These are phyloP conservation scores for Chytriomyces sp. DNA, from an alignment of 192 early-diverging fungal genomes.

Conservation along the genomic window DNA sequence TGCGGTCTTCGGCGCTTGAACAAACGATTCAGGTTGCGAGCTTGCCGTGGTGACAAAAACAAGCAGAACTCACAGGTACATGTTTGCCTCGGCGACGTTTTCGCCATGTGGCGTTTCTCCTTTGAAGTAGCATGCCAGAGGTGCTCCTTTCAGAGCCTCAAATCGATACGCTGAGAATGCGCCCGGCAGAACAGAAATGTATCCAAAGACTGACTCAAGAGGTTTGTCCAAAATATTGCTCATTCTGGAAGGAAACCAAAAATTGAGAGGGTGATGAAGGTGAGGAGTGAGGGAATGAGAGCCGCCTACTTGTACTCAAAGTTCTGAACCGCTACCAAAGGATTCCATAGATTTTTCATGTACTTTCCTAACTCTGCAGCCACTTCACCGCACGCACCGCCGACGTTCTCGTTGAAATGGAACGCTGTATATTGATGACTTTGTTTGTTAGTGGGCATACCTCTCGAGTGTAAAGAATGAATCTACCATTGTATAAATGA, in stretches of 20 bases:
- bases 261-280: not conserved
- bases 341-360: conserved; percentile 68
- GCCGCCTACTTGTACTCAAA: conserved; percentile 73
- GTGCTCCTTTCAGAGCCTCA: conserved; percentile 69
- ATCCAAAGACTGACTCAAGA: conserved; percentile 88
- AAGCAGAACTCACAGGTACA: conserved; percentile 34
- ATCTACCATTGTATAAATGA: conserved; percentile 52
- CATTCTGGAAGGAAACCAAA: conserved; percentile 62
- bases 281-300: not conserved
- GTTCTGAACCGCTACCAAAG: conserved; percentile 79
- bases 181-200: conserved; percentile 92
- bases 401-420: conserved; percentile 69
- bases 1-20: conserved; percentile 68
- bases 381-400: conserved; percentile 83
- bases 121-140: conserved; percentile 76
- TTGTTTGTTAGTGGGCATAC: conserved; percentile 1
- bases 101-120: conserved; percentile 68
- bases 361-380: conserved; percentile 62
- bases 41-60: conserved; percentile 60
- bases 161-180: conserved; percentile 85
- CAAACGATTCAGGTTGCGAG: not conserved
- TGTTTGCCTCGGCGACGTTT: conserved; percentile 49
- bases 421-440: conserved; percentile 50
- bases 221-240: conserved; percentile 82
- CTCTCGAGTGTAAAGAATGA: not conserved